Evolutionary conservation across 2,329 filamentous ascomycete species (phyloP).

Genomic region (Colletotrichum sublineola): DNA sequence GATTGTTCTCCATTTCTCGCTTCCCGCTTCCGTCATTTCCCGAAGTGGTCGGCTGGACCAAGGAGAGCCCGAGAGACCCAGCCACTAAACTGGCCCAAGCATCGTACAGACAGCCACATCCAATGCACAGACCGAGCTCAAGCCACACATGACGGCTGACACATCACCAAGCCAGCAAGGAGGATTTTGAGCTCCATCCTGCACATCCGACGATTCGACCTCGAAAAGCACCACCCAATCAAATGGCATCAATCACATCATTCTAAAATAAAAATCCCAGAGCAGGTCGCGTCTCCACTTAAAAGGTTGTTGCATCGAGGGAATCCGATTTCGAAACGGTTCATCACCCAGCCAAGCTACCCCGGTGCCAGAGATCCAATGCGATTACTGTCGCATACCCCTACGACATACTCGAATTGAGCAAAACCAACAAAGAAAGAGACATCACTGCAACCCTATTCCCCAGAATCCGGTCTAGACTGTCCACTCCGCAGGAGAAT

Average conservation of each 20-base stretch:
- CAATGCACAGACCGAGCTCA: neutral
- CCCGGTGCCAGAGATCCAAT: conserved; percentile 20
- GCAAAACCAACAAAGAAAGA: conserved; percentile 14
- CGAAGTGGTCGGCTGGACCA: conserved; percentile 29
- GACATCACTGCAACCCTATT: conserved; percentile 10
- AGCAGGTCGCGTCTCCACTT: conserved; percentile 20
- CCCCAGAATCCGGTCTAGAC: conserved; percentile 7
- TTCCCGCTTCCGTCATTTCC: conserved; percentile 38
- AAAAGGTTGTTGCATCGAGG: conserved; percentile 32
- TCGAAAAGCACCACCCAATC: neutral
- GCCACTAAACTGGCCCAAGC: conserved; percentile 6
- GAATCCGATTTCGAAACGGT: conserved; percentile 13
- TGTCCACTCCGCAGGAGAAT: neutral
- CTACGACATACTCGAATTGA: neutral
- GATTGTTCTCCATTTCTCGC: conserved; percentile 16
- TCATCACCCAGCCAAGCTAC: conserved; percentile 20
- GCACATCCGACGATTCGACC: neutral
- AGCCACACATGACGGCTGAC: conserved; percentile 12
- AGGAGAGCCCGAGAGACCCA: neutral
- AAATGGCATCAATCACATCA: conserved; percentile 28
- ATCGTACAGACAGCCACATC: too few relatives aligned
- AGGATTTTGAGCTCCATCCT: neutral
- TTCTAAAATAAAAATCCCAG: conserved; percentile 10
- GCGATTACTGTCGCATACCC: conserved; percentile 22
- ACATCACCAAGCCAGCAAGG: neutral